Evolutionary conservation across 129 eudicot species (phyloP).

Genomic region (Tagetes erecta): DNA sequence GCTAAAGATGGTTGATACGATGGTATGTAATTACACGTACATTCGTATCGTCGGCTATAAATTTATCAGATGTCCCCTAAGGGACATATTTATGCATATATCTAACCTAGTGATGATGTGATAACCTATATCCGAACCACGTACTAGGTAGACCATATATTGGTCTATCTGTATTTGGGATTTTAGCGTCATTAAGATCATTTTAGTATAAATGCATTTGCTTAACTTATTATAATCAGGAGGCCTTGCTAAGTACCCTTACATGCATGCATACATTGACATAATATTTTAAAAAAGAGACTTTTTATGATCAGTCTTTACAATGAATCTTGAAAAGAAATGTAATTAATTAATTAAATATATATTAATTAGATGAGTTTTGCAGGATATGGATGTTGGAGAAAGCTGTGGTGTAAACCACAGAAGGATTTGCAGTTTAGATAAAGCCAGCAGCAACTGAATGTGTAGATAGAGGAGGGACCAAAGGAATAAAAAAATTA

Average conservation of each 20-base stretch:
- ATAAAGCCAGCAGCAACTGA: slow-evolving; percentile 25
- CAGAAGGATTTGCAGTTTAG: slow-evolving; percentile 34
- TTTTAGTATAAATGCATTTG: no score
- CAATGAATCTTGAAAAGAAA: background rate
- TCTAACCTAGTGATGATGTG: no score
- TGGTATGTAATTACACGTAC: no score
- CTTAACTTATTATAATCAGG: no score
- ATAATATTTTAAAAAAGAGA: background rate
- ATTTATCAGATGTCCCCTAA: no score
- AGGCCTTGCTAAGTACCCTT: background rate
- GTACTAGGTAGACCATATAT: no score
- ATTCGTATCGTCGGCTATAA: no score
- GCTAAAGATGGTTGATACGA: background rate
- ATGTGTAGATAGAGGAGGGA: slow-evolving; percentile 33
- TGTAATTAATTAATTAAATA: background rate
- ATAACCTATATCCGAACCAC: no score
- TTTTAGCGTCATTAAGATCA: no score
- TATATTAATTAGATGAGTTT: slow-evolving; percentile 1
- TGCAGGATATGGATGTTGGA: slow-evolving; percentile 27
- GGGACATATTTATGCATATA: background rate
- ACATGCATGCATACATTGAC: no score
- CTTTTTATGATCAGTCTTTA: background rate
- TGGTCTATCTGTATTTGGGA: no score
- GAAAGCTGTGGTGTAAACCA: slow-evolving; percentile 28
- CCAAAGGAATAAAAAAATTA: slow-evolving; percentile 38